These are phyloP conservation scores for Mayamaea pseudoterrestris DNA, from an alignment of 108 stramenopile genomes.

Conservation along the genomic window DNA sequence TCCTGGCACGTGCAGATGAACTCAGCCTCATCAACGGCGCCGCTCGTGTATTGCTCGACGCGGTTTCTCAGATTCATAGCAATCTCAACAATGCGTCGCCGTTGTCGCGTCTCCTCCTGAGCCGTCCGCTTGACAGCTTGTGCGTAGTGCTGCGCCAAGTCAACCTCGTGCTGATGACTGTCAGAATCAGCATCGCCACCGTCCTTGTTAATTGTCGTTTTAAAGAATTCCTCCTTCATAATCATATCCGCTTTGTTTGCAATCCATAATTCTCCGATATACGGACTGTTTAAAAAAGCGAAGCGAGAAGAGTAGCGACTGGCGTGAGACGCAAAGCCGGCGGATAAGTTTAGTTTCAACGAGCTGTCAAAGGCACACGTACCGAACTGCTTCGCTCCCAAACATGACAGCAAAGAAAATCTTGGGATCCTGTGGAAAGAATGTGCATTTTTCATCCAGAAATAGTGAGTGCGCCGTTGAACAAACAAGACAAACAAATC, in stretches of 20 bases:
- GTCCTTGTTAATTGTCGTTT: conserved; percentile 1
- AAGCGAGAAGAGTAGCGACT: too few species aligned
- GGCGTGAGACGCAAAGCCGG: too few species aligned
- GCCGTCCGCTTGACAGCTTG: background rate
- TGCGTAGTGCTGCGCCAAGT: background rate
- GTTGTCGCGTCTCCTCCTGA: conserved; percentile 15
- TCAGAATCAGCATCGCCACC: background rate
- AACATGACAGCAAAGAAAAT: conserved; percentile 86
- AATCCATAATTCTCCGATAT: conserved; percentile 81
- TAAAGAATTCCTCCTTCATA: conserved; percentile 69
- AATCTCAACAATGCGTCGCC: conserved; percentile 59
- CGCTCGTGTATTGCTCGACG: conserved; percentile 38
- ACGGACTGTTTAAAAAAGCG: conserved; percentile 34
- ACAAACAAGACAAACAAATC: too few species aligned
- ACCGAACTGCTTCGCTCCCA: conserved; percentile 72
- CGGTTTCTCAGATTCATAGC: conserved; percentile 50
- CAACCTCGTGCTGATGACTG: background rate
- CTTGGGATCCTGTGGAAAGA: conserved; percentile 61
- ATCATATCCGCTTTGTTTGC: conserved; percentile 67
- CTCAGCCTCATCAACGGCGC: conserved; percentile 6
- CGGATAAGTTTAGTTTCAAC: too few species aligned
- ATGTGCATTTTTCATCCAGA: too few species aligned
- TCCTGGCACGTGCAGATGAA: conserved; percentile 38
- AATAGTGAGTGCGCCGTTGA: too few species aligned
- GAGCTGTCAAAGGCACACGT: too few species aligned